phyloP scores from a whole-genome alignment of 1,139 yeast genomes.

The Citeromyces siamensis region DNA sequence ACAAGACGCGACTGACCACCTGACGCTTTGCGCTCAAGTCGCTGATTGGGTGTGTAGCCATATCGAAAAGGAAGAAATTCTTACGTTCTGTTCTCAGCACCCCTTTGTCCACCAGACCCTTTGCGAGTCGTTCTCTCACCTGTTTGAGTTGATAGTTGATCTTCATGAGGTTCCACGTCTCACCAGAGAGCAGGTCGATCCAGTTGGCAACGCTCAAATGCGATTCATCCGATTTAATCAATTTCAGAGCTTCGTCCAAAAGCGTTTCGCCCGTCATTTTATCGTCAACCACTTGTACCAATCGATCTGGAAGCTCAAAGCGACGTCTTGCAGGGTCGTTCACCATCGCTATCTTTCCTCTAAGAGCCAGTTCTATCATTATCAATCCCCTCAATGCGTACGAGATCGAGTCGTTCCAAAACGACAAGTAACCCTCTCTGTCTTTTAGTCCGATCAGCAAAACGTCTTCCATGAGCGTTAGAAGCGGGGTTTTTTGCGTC shows the following conservation, averaged over 20 bases:
- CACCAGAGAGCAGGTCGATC: conserved; percentile 92
- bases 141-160: conserved; percentile 92
- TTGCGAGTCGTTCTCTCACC: conserved; percentile 92
- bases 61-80: conserved; percentile 86
- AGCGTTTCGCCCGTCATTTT: conserved; percentile 91
- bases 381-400: conserved; percentile 95
- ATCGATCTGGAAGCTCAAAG: conserved; percentile 76
- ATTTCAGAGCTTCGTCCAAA: conserved; percentile 82
- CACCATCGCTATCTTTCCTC: conserved; percentile 80
- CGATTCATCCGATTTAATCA: conserved; percentile 78
- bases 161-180: conserved; percentile 95
- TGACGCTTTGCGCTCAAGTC: conserved; percentile 76
- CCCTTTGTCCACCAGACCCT: conserved; percentile 97
- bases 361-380: conserved; percentile 78
- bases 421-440: conserved; percentile 89
- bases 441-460: conserved; percentile 86
- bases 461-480: conserved; percentile 95
- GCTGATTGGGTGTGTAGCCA: conserved; percentile 97
- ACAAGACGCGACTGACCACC: conserved; percentile 60
- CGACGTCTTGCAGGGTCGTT: conserved; percentile 92
- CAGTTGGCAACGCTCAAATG: conserved; percentile 78
- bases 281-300: conserved; percentile 77
- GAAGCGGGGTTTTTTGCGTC: conserved; percentile 42
- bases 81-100: conserved; percentile 90
- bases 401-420: conserved; percentile 97